Base-by-base conservation (phyloP, 352 stramenopile species). In the Phytopythium boreale region DNA sequence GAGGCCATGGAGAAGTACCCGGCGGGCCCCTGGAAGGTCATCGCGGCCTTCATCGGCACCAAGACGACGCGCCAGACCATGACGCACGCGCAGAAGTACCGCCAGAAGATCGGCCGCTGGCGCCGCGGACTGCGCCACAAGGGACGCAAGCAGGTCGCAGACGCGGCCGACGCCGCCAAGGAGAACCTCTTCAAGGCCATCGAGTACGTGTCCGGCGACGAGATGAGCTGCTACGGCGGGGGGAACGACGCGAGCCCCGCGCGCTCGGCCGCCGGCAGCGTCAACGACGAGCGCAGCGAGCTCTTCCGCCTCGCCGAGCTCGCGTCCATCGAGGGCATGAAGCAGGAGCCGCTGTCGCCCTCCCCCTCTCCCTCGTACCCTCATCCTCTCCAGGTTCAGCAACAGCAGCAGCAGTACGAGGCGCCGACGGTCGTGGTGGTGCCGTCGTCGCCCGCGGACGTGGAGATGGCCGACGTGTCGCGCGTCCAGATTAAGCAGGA, bases 41-140 rank as follows among this genome's bases (percentile, higher is more conserved):
- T 95, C 67, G 87, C 87, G 20, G 75, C 78, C 59, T 89, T 88
- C 62, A 89, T 95, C 60, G 81, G 84, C 57, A 86, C 86, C 41
- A 91, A 92, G 63, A 94, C 88, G 11, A 91, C 94, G 17, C 92
- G 96, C 24, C 97, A 99, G 77, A 98, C 98, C 56, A 91, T 91
- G 84, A 91, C 84, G 34, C 84, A 93, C 63, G 84, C 84, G 67
- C 84, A 93, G 56, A 93, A 93, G 70, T 93, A 93, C 65, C 82
- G 82, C 47, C 82, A 93, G 71, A 93, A 93, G 77, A 91, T 93
- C 71, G 88, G 82, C 59, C 82, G 84, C 70, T 90, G 84, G 82
- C 82, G 82, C 53, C 82, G 84, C 55, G 84, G 84, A 12, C 56
- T 93, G 67, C 82, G 84, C 59, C 84, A 93, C 72, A 93, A 93